Conservation (phyloP, 352 stramenopile genomes). For the Pythium grandisporangium region DNA sequence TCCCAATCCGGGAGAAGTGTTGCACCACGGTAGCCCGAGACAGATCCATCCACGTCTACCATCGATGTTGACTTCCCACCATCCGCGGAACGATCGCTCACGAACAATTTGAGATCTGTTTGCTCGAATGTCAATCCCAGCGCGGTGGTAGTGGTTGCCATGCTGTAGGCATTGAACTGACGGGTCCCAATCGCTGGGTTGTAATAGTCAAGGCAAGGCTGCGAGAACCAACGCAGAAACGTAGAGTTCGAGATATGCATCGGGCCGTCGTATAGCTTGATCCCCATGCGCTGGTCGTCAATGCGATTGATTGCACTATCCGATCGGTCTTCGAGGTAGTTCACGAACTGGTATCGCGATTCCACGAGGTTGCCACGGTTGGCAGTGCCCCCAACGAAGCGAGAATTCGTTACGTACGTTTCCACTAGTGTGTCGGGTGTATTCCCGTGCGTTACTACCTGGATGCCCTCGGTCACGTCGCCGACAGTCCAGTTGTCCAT, state of each 20-base stretch:
- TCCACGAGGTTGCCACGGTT: conserved; percentile 29
- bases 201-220: conserved; percentile 26
- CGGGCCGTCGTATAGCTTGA: conserved; percentile 30
- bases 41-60: conserved; percentile 13
- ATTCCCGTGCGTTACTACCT: conserved; percentile 25
- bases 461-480: conserved; percentile 24
- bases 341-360: conserved; percentile 21
- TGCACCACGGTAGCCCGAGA: conserved; percentile 11
- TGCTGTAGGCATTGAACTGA: conserved; percentile 24
- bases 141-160: conserved; percentile 14
- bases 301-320: conserved; percentile 20
- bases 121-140: conserved; percentile 15
- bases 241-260: conserved; percentile 22
- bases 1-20: conserved; percentile 22
- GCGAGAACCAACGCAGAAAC: conserved; percentile 25
- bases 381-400: conserved; percentile 21
- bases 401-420: conserved; percentile 23
- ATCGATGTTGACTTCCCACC: conserved; percentile 24
- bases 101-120: conserved; percentile 12
- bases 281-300: conserved; percentile 17
- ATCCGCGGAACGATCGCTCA: conserved; percentile 17
- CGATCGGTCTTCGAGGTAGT: conserved; percentile 25
- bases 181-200: conserved; percentile 25
- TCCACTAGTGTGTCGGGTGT: conserved; percentile 14
- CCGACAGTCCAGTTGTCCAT: conserved; percentile 22